Conservation (phyloP, 2,329 filamentous ascomycete genomes). For the Alternaria incomplexa region DNA sequence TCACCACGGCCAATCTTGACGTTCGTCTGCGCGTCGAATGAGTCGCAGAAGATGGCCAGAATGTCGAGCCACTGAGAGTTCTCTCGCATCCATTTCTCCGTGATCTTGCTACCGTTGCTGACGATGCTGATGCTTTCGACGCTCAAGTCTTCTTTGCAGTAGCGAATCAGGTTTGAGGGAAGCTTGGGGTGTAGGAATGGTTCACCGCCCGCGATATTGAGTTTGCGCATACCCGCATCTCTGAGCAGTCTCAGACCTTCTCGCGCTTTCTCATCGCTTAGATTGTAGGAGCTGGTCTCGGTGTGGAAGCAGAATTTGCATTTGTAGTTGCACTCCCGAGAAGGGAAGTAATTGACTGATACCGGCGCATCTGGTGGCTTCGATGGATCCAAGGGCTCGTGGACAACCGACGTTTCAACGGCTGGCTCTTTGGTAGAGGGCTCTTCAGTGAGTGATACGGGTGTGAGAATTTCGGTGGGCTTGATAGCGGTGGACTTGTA, state of each 20-base stretch:
- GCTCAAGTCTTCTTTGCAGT: conserved; percentile 2
- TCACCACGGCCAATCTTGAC: conserved; percentile 4
- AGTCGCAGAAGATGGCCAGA: conserved; percentile 6
- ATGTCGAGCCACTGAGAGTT: conserved; percentile 6
- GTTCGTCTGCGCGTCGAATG: conserved; percentile 4
- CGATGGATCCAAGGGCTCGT: background rate
- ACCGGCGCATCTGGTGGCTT: background rate
- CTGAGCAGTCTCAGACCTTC: background rate
- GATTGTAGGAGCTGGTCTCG: background rate
- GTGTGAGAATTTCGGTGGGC: background rate
- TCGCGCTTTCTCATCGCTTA: background rate
- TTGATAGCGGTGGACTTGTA: background rate
- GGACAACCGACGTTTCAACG: background rate
- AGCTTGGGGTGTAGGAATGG: conserved; percentile 4
- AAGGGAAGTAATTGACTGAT: background rate
- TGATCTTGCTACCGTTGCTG: conserved; percentile 3
- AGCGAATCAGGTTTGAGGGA: background rate
- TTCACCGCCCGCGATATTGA: conserved; percentile 6
- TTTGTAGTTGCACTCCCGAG: background rate
- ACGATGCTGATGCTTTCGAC: conserved; percentile 8
- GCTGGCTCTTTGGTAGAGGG: background rate
- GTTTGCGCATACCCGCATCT: conserved; percentile 8
- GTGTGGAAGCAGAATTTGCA: background rate
- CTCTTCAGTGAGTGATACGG: background rate
- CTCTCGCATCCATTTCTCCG: background rate